Evolutionary conservation across 225 moss, liverwort and hornwort species (phyloP).

Genomic region (Climacium dendroides): DNA sequence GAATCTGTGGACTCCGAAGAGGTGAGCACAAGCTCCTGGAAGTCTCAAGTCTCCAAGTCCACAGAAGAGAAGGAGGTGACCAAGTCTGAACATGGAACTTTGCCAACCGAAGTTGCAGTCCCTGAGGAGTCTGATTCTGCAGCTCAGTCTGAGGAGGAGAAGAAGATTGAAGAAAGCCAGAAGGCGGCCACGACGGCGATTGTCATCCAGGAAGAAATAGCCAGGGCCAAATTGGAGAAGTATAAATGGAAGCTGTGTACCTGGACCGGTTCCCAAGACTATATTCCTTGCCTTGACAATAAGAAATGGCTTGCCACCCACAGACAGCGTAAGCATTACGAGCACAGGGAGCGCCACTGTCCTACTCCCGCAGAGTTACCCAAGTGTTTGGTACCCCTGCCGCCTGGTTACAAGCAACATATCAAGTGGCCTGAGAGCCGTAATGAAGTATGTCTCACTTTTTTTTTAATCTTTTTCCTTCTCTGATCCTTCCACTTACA

Average conservation of each 20-base stretch:
- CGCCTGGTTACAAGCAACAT: constrained; percentile 36
- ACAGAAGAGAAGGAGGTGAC: constrained; percentile 26
- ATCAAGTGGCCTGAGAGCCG: constrained; percentile 44
- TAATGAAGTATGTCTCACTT: constrained; percentile 1
- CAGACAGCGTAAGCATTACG: constrained; percentile 36
- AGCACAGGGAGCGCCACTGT: constrained; percentile 47
- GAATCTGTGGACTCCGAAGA: background rate
- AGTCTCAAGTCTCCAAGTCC: constrained; percentile 32
- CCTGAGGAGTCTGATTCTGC: constrained; percentile 16
- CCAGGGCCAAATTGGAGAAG: background rate
- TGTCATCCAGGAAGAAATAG: constrained; percentile 11
- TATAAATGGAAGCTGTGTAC: constrained; percentile 37
- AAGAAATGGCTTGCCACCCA: constrained; percentile 25
- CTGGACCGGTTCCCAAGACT: constrained; percentile 30
- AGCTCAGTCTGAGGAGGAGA: constrained; percentile 1
- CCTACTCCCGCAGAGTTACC: constrained; percentile 19
- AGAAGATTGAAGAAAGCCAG: constrained; percentile 23
- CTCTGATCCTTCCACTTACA: background rate
- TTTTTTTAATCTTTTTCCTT: background rate
- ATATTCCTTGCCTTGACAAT: constrained; percentile 50
- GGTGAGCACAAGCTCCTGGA: constrained; percentile 10
- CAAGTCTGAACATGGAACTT: background rate
- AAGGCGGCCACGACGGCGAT: constrained; percentile 8
- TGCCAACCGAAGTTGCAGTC: background rate
- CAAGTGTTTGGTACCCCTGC: constrained; percentile 49